Evolutionary conservation across 2,329 filamentous ascomycete species (phyloP), one percentile per base, ranked within the genome.

Genomic region (Calonectria crousiana): DNA sequence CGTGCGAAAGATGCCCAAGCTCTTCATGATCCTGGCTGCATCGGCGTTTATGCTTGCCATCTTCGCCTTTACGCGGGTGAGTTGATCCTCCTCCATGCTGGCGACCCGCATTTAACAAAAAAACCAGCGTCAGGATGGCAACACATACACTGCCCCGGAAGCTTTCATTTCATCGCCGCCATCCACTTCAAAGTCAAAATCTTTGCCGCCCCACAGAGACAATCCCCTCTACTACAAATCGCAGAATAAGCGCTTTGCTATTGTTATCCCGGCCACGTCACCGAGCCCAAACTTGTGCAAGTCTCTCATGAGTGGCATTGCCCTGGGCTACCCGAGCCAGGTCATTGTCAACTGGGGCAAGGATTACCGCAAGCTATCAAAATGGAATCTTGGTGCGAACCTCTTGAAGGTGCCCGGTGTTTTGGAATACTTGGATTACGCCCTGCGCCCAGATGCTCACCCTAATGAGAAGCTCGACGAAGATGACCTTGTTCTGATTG

Each of bases 261-360:
- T 71, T 9, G 18, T 71, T 3, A 26, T 71, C 6, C 58, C 58
- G 13, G 47, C n/a, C 13, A 65, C 56, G 0, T 18, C 10, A 8
- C 51, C 62, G 1, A 58, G 28, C 51, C 51, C 52, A 9, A 20
- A 67, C 28, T 28, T 71, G 6, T 71, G 69, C 62, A 71, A 71
- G 41, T 34, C 47, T 5, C 10, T 71, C n/a, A 26, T 66, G 32
- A 71, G 51, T 32, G 69, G 51, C 30, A 67, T 71, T 3, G 62
- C 51, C 4, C 60, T 67, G 49, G 69, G 69, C 14, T 71, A 71
- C 20, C 69, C 69, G 6, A 14, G n/a, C 38, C 68, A 60, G n/a
- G 38, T 71, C 49, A 47, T 71, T 9, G 26, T 71, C 47, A 56
- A 47, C 32, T 71, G 68, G 68, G 68, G 58, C 11, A 11, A 26